These are phyloP conservation scores for Steccherinum ochraceum DNA, from an alignment of 768 basidiomycete genomes.

Conservation along the genomic window DNA sequence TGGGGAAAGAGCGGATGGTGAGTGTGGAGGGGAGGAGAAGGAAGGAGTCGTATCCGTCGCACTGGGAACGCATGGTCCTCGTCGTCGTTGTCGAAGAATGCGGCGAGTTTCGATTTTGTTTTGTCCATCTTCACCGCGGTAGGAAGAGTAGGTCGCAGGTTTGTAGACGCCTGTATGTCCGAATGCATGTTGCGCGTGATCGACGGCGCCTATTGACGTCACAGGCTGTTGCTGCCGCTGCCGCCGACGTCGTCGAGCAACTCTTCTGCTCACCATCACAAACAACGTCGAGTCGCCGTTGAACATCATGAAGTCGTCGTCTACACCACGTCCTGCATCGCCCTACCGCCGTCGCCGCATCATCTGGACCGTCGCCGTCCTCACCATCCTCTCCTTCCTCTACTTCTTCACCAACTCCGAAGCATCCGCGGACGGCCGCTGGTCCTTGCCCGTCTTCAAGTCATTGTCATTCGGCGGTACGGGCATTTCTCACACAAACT, in stretches of 20 bases:
- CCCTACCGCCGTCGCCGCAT: slow-evolving; percentile 37
- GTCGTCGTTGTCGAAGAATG: slow-evolving; percentile 82
- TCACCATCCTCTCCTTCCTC: slow-evolving; percentile 33
- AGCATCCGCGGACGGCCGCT: slow-evolving; percentile 25
- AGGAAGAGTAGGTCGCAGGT: too few relatives aligned
- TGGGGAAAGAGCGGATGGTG: slow-evolving; percentile 47
- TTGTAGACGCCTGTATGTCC: neutral
- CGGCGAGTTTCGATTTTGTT: slow-evolving; percentile 61
- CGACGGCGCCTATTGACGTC: too few relatives aligned
- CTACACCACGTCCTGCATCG: neutral
- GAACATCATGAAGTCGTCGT: neutral
- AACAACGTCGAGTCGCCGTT: too few relatives aligned
- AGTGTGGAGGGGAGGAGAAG: slow-evolving; percentile 46
- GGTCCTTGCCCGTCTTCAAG: slow-evolving; percentile 20
- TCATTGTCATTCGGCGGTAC: slow-evolving; percentile 26
- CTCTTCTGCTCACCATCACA: neutral
- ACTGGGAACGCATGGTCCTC: slow-evolving; percentile 86
- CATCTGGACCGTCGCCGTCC: slow-evolving; percentile 31
- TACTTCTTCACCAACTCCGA: slow-evolving; percentile 38
- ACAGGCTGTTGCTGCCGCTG: too few relatives aligned
- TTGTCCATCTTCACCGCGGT: slow-evolving; percentile 63
- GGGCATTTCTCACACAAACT: slow-evolving; percentile 29
- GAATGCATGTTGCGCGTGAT: too few relatives aligned
- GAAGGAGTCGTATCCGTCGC: slow-evolving; percentile 75
- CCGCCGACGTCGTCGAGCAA: neutral